phyloP scores from a whole-genome alignment of 148 eudicot species.

The Chenopodium formosanum region DNA sequence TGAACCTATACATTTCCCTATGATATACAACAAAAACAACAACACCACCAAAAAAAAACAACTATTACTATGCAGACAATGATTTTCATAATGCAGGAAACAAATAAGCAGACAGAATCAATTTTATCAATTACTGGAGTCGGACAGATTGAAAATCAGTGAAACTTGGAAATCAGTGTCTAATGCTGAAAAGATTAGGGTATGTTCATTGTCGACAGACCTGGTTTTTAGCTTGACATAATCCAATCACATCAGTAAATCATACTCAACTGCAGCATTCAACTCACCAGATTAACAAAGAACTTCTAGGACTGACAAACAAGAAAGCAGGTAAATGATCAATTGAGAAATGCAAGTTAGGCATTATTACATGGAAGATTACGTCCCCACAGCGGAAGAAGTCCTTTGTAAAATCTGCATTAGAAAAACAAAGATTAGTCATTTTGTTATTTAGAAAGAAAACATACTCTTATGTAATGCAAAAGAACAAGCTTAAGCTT shows the following conservation, averaged over 20 bases:
- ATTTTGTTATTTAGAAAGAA: neutral
- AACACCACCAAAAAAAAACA: too few species aligned
- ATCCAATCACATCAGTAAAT: neutral
- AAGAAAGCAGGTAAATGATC: constrained; percentile 16
- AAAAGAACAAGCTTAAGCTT: constrained; percentile 7
- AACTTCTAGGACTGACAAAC: neutral
- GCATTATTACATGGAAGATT: constrained; percentile 83
- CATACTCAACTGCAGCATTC: neutral
- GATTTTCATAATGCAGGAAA: neutral
- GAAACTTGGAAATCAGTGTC: neutral
- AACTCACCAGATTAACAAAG: constrained; percentile 9
- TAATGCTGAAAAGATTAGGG: neutral
- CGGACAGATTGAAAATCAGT: neutral
- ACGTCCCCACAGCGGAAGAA: constrained; percentile 92
- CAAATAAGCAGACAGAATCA: neutral
- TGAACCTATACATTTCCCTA: neutral
- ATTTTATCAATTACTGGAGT: neutral
- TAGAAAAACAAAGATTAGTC: constrained; percentile 18
- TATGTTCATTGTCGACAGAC: neutral
- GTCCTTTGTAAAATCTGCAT: constrained; percentile 87
- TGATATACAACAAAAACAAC: neutral
- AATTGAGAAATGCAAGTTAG: constrained; percentile 10
- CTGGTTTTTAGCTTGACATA: neutral
- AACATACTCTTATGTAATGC: neutral
- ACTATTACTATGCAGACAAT: neutral